Conservation (phyloP, 495 filamentous ascomycete genomes). For the Neurospora pannonica region DNA sequence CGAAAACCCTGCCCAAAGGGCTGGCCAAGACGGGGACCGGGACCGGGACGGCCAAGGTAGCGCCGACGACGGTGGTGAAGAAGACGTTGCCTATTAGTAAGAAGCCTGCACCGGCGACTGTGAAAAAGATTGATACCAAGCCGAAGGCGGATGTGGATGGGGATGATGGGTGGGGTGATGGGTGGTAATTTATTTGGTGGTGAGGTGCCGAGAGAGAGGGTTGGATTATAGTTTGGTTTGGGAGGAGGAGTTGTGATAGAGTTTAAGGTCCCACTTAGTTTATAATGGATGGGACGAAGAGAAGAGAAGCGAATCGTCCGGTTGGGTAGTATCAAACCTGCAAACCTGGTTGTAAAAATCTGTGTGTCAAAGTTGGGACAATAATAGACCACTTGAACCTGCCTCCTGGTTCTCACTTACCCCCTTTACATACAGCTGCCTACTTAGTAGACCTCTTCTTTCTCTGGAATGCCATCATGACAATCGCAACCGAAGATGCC, state of each 20-base stretch:
- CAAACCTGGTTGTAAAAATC: background rate
- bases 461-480: too few relatives aligned
- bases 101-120: constrained; percentile 1
- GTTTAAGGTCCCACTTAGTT: background rate
- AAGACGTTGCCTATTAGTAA: constrained; percentile 1
- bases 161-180: constrained; percentile 61
- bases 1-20: constrained; percentile 66
- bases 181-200: constrained; percentile 38
- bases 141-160: constrained; percentile 35
- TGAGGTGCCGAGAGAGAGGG: background rate
- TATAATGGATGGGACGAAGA: background rate
- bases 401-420: background rate
- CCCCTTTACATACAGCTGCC: too few relatives aligned
- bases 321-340: background rate
- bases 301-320: background rate
- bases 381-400: background rate
- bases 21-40: constrained; percentile 47
- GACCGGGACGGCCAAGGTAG: constrained; percentile 26
- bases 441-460: too few relatives aligned
- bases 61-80: constrained; percentile 16
- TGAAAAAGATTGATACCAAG: constrained; percentile 7
- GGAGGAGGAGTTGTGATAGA: background rate
- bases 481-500: too few relatives aligned
- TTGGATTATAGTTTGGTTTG: background rate
- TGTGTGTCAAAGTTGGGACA: background rate